Evolutionary conservation across 306 rosid genomes (phyloP).

Genomic region (Oemleria cerasiformis): DNA sequence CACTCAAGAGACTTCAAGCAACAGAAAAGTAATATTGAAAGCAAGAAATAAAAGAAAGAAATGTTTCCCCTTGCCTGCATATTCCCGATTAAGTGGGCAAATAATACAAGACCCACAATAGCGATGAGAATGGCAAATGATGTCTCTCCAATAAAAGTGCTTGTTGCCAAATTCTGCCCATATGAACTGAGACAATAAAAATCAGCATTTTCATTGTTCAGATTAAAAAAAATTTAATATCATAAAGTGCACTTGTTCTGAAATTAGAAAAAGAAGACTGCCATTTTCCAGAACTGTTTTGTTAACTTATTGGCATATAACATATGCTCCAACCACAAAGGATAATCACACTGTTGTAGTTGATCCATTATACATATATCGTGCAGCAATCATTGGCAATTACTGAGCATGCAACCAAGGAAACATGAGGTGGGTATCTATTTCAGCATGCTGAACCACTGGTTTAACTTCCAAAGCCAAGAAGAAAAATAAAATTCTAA

Average conservation of each 20-base stretch:
- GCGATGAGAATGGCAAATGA: slow-evolving; percentile 90
- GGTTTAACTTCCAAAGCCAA: background rate
- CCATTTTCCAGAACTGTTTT: background rate
- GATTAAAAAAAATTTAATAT: background rate
- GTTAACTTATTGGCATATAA: background rate
- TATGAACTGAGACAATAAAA: slow-evolving; percentile 68
- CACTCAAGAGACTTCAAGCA: slow-evolving; percentile 9
- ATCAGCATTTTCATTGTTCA: slow-evolving; percentile 3
- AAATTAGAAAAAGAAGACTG: background rate
- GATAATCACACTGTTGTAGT: background rate
- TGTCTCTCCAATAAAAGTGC: slow-evolving; percentile 90
- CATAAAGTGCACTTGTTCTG: background rate
- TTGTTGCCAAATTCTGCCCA: slow-evolving; percentile 86
- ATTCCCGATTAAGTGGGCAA: slow-evolving; percentile 94
- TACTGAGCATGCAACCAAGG: background rate
- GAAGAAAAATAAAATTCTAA: background rate
- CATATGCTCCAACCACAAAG: background rate
- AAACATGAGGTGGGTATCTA: background rate
- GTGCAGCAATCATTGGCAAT: background rate
- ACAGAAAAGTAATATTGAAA: slow-evolving; percentile 8
- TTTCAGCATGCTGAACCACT: background rate
- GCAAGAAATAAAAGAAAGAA: slow-evolving; percentile 14
- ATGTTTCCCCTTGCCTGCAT: slow-evolving; percentile 73
- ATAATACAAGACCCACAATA: slow-evolving; percentile 90
- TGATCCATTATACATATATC: background rate